phyloP scores from a whole-genome alignment of 805 yeast genomes.

The Candida ponderosae region DNA sequence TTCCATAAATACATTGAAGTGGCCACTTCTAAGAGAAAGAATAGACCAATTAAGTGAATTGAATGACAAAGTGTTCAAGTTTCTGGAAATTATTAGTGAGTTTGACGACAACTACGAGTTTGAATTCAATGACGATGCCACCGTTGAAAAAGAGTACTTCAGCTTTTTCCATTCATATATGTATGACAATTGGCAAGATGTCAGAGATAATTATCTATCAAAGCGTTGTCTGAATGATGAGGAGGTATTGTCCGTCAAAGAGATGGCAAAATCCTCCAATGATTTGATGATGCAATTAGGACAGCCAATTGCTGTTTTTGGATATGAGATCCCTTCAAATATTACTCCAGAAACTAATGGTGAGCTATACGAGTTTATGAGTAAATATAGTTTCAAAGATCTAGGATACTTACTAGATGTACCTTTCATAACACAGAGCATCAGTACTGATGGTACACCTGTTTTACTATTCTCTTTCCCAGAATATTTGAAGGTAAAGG shows the following conservation, averaged over 20 bases:
- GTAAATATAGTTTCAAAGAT: slow-evolving; percentile 51
- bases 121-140: slow-evolving; percentile 11
- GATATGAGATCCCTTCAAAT: slow-evolving; percentile 47
- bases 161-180: slow-evolving; percentile 39
- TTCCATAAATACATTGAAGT: slow-evolving; percentile 54
- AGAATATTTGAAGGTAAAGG: slow-evolving; percentile 26
- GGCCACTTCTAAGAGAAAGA: slow-evolving; percentile 44
- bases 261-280: slow-evolving; percentile 37
- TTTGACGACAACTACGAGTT: slow-evolving; percentile 17
- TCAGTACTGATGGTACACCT: slow-evolving; percentile 69
- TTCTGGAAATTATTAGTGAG: slow-evolving; percentile 29
- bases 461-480: slow-evolving; percentile 46
- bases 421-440: slow-evolving; percentile 51
- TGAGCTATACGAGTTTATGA: slow-evolving; percentile 66
- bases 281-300: slow-evolving; percentile 41
- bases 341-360: slow-evolving; percentile 43
- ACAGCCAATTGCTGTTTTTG: slow-evolving; percentile 47
- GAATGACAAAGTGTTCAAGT: slow-evolving; percentile 29
- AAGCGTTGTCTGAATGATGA: slow-evolving; percentile 9
- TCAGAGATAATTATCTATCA: slow-evolving; percentile 20
- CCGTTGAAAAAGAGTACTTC: slow-evolving; percentile 20
- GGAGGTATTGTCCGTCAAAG: slow-evolving; percentile 14
- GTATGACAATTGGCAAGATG: slow-evolving; percentile 39
- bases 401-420: slow-evolving; percentile 34
- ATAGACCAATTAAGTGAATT: slow-evolving; percentile 33